Conservation (phyloP, 179 eudicot species). For the Silene vulgaris region DNA sequence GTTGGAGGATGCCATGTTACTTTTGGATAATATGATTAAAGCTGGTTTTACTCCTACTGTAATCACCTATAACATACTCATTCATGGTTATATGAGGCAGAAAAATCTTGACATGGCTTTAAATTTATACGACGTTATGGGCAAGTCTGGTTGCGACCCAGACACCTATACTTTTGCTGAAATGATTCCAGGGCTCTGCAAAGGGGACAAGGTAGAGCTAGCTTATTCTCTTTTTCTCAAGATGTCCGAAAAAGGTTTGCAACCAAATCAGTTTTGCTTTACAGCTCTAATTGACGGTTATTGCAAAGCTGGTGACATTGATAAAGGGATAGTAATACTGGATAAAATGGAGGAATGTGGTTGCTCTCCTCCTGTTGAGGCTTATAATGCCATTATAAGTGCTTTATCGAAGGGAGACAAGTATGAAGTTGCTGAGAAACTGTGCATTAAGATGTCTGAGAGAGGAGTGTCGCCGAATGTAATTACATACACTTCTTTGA, state of each 20-base stretch:
- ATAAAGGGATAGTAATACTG: slow-evolving; percentile 48
- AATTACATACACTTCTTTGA: slow-evolving; percentile 58
- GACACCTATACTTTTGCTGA: slow-evolving; percentile 61
- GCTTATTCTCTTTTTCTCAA: slow-evolving; percentile 47
- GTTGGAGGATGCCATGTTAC: slow-evolving; percentile 54
- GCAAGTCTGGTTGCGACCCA: slow-evolving; percentile 51
- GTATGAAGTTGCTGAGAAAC: slow-evolving; percentile 48
- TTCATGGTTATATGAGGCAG: slow-evolving; percentile 41
- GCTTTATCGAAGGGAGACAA: slow-evolving; percentile 47
- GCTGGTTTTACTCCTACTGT: slow-evolving; percentile 47
- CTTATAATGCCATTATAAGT: slow-evolving; percentile 58
- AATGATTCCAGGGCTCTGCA: slow-evolving; percentile 61
- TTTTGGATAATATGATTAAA: slow-evolving; percentile 49
- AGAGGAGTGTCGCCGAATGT: slow-evolving; percentile 51
- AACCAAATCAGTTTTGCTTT: slow-evolving; percentile 48
- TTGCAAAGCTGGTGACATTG: slow-evolving; percentile 49
- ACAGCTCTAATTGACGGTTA: slow-evolving; percentile 61
- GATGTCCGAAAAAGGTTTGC: slow-evolving; percentile 50
- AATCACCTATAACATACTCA: slow-evolving; percentile 61
- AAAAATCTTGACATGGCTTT: slow-evolving; percentile 48
- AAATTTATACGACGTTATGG: slow-evolving; percentile 63
- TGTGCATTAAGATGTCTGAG: slow-evolving; percentile 40
- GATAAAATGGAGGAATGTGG: slow-evolving; percentile 45
- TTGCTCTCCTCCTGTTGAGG: slow-evolving; percentile 38
- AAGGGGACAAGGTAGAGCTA: slow-evolving; percentile 40